Evolutionary conservation across 129 eudicot genomes (phyloP).

Genomic region (Flaveria linearis): DNA sequence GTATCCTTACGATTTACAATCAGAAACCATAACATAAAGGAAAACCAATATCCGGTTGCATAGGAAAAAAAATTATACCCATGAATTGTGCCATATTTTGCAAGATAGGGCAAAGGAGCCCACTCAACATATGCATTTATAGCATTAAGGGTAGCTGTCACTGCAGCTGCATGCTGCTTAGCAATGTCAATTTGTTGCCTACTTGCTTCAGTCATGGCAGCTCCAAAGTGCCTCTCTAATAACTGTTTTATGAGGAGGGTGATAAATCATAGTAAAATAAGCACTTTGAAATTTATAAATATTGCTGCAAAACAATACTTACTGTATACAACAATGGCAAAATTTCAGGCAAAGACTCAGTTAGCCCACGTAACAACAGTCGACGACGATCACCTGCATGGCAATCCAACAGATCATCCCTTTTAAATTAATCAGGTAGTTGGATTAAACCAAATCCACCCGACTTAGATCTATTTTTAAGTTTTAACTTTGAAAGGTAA

Average conservation of each 20-base stretch:
- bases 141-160: conserved; percentile 81
- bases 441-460: conserved; percentile 13
- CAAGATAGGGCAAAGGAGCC: conserved; percentile 92
- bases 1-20: too few relatives aligned
- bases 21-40: too few relatives aligned
- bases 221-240: conserved; percentile 94
- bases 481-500: background rate
- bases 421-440: conserved; percentile 5
- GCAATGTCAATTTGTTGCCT: conserved; percentile 76
- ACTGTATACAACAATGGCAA: conserved; percentile 84
- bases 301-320: conserved; percentile 36
- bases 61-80: conserved; percentile 53
- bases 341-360: conserved; percentile 82
- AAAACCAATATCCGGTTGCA: background rate
- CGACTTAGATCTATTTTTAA: background rate
- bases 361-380: conserved; percentile 82
- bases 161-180: conserved; percentile 89
- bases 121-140: conserved; percentile 98
- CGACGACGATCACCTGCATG: conserved; percentile 87
- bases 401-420: background rate
- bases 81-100: conserved; percentile 76
- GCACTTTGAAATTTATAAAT: conserved; percentile 10
- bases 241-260: conserved; percentile 42
- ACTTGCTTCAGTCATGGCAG: conserved; percentile 93
- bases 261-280: conserved; percentile 9